These are phyloP conservation scores for Alliaria petiolata DNA, from an alignment of 345 rosid genomes.

Conservation along the genomic window DNA sequence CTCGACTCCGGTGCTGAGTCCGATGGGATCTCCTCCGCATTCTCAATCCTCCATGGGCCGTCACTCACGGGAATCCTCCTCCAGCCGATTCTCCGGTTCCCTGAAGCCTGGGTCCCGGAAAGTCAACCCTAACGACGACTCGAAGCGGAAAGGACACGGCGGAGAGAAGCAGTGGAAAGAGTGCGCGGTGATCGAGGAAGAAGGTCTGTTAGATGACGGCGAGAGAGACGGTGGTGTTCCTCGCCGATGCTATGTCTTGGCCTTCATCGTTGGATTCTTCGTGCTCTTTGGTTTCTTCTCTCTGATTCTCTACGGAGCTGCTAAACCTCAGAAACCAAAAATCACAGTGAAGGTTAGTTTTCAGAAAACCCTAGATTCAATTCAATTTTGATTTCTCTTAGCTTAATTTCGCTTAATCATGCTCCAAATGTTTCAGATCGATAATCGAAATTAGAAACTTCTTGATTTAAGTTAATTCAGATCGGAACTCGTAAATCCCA, in stretches of 20 bases:
- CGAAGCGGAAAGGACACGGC: slow-evolving; percentile 45
- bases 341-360: slow-evolving; percentile 66
- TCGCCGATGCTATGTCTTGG: slow-evolving; percentile 77
- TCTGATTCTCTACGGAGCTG: slow-evolving; percentile 83
- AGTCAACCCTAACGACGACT: slow-evolving; percentile 67
- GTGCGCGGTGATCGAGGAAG: slow-evolving; percentile 82
- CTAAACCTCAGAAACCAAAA: slow-evolving; percentile 83
- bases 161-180: slow-evolving; percentile 77
- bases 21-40: slow-evolving; percentile 89
- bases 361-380: neutral
- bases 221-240: slow-evolving; percentile 62
- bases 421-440: neutral
- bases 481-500: neutral
- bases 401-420: neutral
- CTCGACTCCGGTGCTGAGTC: slow-evolving; percentile 88
- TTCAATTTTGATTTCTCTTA: neutral
- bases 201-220: slow-evolving; percentile 84
- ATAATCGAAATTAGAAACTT: neutral
- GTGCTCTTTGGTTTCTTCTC: slow-evolving; percentile 76
- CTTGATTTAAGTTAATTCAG: neutral
- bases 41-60: slow-evolving; percentile 89
- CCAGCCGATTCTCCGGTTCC: slow-evolving; percentile 90
- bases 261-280: slow-evolving; percentile 77
- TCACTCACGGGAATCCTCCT: slow-evolving; percentile 87
- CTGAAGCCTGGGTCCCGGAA: slow-evolving; percentile 87